These are phyloP conservation scores for Penicillium chermesinum DNA, from an alignment of 495 filamentous ascomycete species.

Conservation along the genomic window DNA sequence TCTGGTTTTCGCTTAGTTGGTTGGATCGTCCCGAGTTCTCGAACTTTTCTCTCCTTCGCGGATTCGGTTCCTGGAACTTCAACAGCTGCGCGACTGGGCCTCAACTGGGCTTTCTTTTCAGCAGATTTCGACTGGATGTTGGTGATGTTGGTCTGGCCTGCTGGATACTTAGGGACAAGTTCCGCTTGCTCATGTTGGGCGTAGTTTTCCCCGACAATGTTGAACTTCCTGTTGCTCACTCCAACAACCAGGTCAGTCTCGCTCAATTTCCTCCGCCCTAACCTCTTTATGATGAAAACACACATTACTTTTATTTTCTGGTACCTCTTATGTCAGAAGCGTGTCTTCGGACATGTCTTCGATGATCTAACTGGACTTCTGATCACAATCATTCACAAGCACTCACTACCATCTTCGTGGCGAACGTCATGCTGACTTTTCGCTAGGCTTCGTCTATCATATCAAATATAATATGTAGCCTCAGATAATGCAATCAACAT, in stretches of 20 bases:
- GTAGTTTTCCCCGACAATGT: too few species aligned
- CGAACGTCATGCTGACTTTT: constrained; percentile 21
- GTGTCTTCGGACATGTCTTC: constrained; percentile 40
- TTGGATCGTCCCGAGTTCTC: constrained; percentile 9
- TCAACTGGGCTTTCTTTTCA: neutral
- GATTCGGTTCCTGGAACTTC: neutral
- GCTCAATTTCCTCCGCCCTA: neutral
- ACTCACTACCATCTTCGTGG: constrained; percentile 6
- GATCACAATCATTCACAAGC: constrained; percentile 26
- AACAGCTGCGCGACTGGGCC: neutral
- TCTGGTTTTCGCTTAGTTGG: constrained; percentile 25
- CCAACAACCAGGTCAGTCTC: constrained; percentile 33
- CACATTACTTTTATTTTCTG: constrained; percentile 50
- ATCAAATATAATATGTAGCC: neutral
- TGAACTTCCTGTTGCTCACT: neutral
- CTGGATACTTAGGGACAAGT: neutral
- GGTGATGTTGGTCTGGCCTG: neutral
- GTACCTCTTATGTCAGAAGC: constrained; percentile 60
- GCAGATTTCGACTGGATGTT: neutral
- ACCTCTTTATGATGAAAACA: constrained; percentile 42
- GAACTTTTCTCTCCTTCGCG: constrained; percentile 2
- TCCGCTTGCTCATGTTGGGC: too few species aligned
- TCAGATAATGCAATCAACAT: too few species aligned
- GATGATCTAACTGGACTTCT: constrained; percentile 63
- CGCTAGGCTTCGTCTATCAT: constrained; percentile 3